phyloP scores from a whole-genome alignment of 805 yeast species.

The Isabelozyma rhagii region DNA sequence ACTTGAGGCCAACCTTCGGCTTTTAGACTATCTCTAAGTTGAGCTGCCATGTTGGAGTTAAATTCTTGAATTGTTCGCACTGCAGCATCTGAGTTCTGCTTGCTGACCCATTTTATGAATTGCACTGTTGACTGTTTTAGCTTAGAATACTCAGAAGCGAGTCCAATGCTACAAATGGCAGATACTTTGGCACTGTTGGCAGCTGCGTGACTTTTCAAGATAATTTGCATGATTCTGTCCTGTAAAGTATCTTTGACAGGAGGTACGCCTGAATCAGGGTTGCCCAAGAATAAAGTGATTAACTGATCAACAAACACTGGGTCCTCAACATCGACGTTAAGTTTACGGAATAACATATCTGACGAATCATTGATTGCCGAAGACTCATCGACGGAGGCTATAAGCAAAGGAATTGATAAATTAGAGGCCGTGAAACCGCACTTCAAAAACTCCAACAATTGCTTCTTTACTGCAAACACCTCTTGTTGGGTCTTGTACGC shows the following conservation, averaged over 20 bases:
- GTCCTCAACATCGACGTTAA: slow-evolving; percentile 52
- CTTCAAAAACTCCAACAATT: slow-evolving; percentile 36
- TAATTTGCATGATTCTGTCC: slow-evolving; percentile 49
- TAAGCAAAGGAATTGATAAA: slow-evolving; percentile 48
- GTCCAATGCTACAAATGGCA: slow-evolving; percentile 55
- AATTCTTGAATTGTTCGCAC: slow-evolving; percentile 18
- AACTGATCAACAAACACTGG: slow-evolving; percentile 40
- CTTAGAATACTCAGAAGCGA: slow-evolving; percentile 50
- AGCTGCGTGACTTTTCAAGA: slow-evolving; percentile 53
- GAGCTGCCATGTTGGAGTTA: slow-evolving; percentile 45
- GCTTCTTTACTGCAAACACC: slow-evolving; percentile 29
- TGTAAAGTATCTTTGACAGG: slow-evolving; percentile 56
- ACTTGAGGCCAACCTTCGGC: slow-evolving; percentile 61
- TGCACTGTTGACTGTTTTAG: slow-evolving; percentile 56
- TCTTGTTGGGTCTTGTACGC: slow-evolving; percentile 47
- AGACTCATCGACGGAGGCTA: slow-evolving; percentile 62
- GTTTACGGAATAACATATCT: slow-evolving; percentile 47
- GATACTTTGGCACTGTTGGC: slow-evolving; percentile 41
- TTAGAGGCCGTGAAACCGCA: slow-evolving; percentile 36
- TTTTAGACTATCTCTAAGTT: slow-evolving; percentile 50
- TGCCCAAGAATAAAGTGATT: slow-evolving; percentile 52
- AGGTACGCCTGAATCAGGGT: slow-evolving; percentile 33
- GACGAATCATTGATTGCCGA: slow-evolving; percentile 57
- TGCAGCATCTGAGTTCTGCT: slow-evolving; percentile 5
- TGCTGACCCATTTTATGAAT: slow-evolving; percentile 61